Evolutionary conservation across 2,329 filamentous ascomycete species (phyloP), one percentile per base, ranked within the genome.

Genomic region (Trichoderma atroviride): DNA sequence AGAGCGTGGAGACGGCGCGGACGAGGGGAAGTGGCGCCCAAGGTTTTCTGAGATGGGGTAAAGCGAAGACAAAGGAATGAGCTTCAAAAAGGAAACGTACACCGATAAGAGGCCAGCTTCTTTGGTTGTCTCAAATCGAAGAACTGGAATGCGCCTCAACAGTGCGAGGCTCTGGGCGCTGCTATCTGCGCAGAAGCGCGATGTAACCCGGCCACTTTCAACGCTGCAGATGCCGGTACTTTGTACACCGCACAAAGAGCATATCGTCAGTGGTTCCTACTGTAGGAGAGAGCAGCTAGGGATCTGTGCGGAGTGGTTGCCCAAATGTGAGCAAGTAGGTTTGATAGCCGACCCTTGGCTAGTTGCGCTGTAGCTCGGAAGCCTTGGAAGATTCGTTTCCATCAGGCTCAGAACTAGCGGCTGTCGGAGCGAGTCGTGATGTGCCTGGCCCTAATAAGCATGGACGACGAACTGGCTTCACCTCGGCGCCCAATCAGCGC

Each of bases 301-400:
- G 33, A 35, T 16, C 19, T 43, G 40, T n/a, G 16, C 40, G 40
- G 40, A 43, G 16, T 19, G 40, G n/a, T 43, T 43, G 40, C 19
- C 40, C 40, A 43, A 43, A 43, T n/a, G 16, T n/a, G 19, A 19
- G 27, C 19, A 33, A 22, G 37, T 40, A 35, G 50, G 61, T 24
- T 16, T n/a, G 19, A 43, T 43, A 35, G 27, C 55, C 55, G 55
- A 11, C 4, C n/a, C 56, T 59, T 58, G 37, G 13, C 37, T 47
- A 24, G 29, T 47, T 47, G 35, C n/a, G 62, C 50, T 29, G 29
- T 57, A 65, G 52, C 43, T 22, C 37, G 53, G 62, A 59, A 59
- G 63, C 55, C 55, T 24, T 67, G 40, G 53, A 67, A 67, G 33
- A 27, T 59, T 59, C 37, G 53, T 56, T 58, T 58, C 40, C 35